phyloP scores from a whole-genome alignment of 306 rosid genomes.

The Casuarina glauca region DNA sequence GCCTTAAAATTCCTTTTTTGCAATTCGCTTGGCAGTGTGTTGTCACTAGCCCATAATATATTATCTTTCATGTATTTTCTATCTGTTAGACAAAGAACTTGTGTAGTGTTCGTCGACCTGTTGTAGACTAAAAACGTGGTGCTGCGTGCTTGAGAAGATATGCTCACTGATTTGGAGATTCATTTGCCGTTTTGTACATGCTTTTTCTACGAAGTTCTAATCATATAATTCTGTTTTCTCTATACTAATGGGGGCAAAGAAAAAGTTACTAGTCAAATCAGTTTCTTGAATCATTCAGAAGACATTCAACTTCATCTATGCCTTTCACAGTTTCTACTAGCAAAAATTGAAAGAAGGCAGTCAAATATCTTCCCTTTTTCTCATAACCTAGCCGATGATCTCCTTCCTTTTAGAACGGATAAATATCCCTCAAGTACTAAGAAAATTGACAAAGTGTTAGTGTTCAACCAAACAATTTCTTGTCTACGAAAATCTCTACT shows the following conservation, averaged over 20 bases:
- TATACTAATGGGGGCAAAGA: neutral
- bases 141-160: neutral
- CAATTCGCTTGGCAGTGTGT: slow-evolving; percentile 17
- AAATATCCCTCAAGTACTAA: no score
- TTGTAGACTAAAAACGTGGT: neutral
- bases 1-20: slow-evolving; percentile 14
- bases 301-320: no score
- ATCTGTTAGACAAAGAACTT: neutral
- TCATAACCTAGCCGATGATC: no score
- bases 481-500: no score
- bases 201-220: neutral
- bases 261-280: neutral
- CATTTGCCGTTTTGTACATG: neutral
- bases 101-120: neutral
- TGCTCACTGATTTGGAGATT: neutral
- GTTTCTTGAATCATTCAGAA: neutral
- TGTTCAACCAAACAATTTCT: no score
- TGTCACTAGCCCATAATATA: slow-evolving; percentile 17
- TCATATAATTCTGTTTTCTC: neutral
- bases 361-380: no score
- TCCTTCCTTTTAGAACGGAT: no score
- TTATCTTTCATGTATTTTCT: neutral
- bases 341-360: no score
- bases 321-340: neutral
- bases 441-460: no score